These are phyloP conservation scores for Penicillium sclerotigenum DNA, from an alignment of 2,329 filamentous ascomycete species.

Conservation along the genomic window DNA sequence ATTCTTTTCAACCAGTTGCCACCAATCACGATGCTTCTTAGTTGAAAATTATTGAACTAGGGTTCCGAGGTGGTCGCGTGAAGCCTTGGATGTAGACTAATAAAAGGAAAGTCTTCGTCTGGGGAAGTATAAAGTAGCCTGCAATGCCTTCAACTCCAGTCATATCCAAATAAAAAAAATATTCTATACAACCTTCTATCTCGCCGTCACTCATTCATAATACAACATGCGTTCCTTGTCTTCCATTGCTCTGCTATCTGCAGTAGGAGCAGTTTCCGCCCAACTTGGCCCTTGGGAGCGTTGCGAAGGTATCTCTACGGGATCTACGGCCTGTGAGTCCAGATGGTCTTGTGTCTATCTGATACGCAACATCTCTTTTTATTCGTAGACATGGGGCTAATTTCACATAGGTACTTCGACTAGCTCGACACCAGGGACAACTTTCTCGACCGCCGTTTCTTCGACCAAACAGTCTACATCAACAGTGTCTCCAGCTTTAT, in stretches of 20 bases:
- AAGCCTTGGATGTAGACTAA: neutral
- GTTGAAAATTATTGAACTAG: too few relatives aligned
- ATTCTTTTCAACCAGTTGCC: neutral
- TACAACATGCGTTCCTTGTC: neutral
- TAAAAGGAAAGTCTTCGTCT: too few relatives aligned
- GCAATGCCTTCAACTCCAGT: neutral
- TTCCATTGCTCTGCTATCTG: neutral
- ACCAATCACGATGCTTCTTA: too few relatives aligned
- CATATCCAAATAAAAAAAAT: neutral
- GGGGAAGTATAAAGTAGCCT: neutral
- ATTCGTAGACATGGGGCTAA: too few relatives aligned
- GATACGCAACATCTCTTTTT: too few relatives aligned
- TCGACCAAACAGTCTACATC: neutral
- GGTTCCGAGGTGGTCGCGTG: neutral
- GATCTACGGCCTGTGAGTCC: too few relatives aligned
- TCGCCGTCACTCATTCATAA: neutral
- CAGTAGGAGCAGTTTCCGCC: neutral
- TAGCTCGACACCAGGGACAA: neutral
- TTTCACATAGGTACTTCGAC: too few relatives aligned
- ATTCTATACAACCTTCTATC: neutral
- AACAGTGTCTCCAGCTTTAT: neutral
- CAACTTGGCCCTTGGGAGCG: neutral
- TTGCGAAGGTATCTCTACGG: too few relatives aligned
- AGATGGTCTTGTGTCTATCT: too few relatives aligned
- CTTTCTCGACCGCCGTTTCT: neutral